Evolutionary conservation across 768 basidiomycete species (phyloP), one percentile per base, ranked within the genome.

Genomic region (Mycena leptocephala): DNA sequence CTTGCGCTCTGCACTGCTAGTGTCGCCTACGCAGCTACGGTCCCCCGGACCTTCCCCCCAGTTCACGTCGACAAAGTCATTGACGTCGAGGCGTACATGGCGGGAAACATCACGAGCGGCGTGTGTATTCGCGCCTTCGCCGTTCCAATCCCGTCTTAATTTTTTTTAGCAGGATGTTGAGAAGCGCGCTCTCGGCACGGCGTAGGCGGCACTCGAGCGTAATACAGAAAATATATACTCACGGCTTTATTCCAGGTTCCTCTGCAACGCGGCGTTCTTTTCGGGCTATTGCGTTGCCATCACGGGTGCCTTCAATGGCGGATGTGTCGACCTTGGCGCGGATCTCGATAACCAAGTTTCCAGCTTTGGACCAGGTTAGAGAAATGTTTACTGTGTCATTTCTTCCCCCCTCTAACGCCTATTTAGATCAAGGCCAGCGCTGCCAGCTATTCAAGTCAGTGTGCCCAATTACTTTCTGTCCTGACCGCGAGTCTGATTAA

Each of bases 301-400:
- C 22, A 46, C n/a, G 9, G 58, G 58, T 4, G 41, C 2, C 39
- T 33, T 32, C n/a, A 33, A 37, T 24, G 70, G 58, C 61, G 70
- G 61, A 2, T 72, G 59, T 18, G 24, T 72, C 32, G 61, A 72
- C 20, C 70, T 72, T 24, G 70, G 43, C 13, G 41, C 20, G 22
- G 70, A 72, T 46, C 70, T 72, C 35, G 48, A 63, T 46, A 53
- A 72, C 28, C 58, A 62, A 30, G 32, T 63, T 14, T 72, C 70
- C 4, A 72, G 70, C 24, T 63, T 72, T 46, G 70, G 61, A 20
- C 70, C 59, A 0, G 70, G 61, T 53, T 16, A 26, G 48, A 51
- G 24, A 26, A 11, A 43, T 43, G 9, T 9, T 18, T 9, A 51
- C 48, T 51, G 7, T 9, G 48, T 51, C 8, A 51, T 46, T 22